Base-by-base conservation (phyloP, 2,329 filamentous ascomycete species). In the Fusarium nurragi region DNA sequence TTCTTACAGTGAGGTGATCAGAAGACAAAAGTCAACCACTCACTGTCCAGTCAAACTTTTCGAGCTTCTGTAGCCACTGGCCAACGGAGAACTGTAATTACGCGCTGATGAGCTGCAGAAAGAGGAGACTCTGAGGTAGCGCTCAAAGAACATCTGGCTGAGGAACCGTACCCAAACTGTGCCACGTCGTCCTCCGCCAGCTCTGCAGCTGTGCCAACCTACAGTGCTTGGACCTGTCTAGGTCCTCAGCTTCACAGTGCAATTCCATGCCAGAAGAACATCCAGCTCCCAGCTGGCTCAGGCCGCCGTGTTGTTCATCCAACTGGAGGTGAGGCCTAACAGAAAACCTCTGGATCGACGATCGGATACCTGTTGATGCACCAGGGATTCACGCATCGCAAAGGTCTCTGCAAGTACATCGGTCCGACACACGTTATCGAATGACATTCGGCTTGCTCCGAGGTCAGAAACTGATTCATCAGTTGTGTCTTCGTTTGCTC, bases 401-500 rank as follows among this genome's bases (percentile, higher is more conserved):
- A 22, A 50, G 22, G 60, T 60, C 38, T 44, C 44, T 26, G 14
- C 14, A 30, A 10, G 32, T 55, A 37, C 37, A 44, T 55, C 61
- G 54, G 60, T 41, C 54, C 54, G 54, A 60, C 54, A 32, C 39
- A 19, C 30, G 59, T 63, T 63, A 63, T 63, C 23, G 32, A 57
- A 45, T 21, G 34, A 19, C 25, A 46, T 54, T 22, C 63, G 62
- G 63, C 44, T 18, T 47, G 21, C 48, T 38, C 63, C 63, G 58
- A 49, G 18, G 25, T 36, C 40, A 11, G 30, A 26, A 8, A 3
- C 30, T 45, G 23, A 43, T 11, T 23, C 22, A 34, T 32, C 48
- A 44, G 18, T 25, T 23, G 19, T 11, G n/a, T 19, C 19, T 40
- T 30, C 16, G 26, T 26, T 57, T 48, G 25, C 10, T 34, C 9